Conservation (phyloP, 305 asterid genomes). For the Fraxinus nigra region DNA sequence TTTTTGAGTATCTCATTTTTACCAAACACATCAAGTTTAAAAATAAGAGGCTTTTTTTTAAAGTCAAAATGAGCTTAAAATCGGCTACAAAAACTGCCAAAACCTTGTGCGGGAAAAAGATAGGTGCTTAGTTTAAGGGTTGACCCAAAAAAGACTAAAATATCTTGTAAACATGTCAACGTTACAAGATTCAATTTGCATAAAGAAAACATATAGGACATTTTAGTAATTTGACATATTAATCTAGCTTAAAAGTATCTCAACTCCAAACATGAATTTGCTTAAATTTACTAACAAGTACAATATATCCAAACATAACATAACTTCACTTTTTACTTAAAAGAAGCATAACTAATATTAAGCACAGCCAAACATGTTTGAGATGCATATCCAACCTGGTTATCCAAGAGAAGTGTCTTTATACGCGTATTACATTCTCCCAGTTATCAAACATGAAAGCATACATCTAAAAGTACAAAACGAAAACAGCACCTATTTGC, state of each 20-base stretch:
- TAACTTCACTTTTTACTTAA: neutral
- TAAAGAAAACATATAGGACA: neutral
- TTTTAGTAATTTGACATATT: neutral
- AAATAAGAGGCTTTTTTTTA: neutral
- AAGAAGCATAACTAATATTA: neutral
- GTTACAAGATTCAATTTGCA: neutral
- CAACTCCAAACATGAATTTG: neutral
- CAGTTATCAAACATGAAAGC: neutral
- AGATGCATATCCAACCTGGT: neutral
- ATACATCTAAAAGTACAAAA: neutral
- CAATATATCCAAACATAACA: neutral
- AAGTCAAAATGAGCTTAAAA: neutral
- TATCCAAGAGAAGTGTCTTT: neutral
- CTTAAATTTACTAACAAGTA: neutral
- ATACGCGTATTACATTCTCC: neutral
- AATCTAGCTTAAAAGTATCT: neutral
- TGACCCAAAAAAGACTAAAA: neutral
- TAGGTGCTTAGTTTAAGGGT: neutral
- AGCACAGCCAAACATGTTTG: neutral
- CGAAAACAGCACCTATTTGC: neutral
- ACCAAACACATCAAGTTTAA: neutral
- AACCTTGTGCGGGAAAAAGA: neutral
- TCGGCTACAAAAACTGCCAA: neutral
- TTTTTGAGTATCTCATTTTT: neutral
- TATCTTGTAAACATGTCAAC: neutral